These are phyloP conservation scores for Malassezia vespertilionis DNA, from an alignment of 1,284 basidiomycete species.

Conservation along the genomic window DNA sequence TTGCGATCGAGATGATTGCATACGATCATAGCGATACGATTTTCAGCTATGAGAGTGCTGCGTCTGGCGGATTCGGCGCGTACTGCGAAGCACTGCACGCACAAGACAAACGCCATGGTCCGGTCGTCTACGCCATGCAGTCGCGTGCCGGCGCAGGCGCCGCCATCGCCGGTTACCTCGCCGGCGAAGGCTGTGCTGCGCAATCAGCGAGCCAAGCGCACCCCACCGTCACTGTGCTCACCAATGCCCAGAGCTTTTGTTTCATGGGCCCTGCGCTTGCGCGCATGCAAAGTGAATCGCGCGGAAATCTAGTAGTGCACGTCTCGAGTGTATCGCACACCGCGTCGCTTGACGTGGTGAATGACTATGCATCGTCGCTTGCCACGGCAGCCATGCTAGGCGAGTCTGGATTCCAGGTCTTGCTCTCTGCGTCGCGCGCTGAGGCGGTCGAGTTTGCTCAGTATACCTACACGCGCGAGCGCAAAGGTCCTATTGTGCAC, in stretches of 20 bases:
- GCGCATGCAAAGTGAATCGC: constrained; percentile 16
- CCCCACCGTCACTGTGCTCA: constrained; percentile 37
- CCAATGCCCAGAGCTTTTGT: constrained; percentile 39
- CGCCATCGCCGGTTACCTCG: constrained; percentile 42
- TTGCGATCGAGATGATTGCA: constrained; percentile 38
- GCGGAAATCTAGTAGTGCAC: constrained; percentile 38
- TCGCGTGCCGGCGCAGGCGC: constrained; percentile 56
- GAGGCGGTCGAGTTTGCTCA: constrained; percentile 42
- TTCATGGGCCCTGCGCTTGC: constrained; percentile 43
- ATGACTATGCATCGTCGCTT: constrained; percentile 44
- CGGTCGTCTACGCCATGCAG: constrained; percentile 44
- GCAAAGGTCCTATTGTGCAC: constrained; percentile 33
- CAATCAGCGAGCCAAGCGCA: constrained; percentile 18
- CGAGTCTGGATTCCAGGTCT: constrained; percentile 30
- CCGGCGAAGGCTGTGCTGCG: constrained; percentile 24
- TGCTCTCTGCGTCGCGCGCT: constrained; percentile 36
- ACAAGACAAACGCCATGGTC: constrained; percentile 24
- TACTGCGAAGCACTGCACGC: constrained; percentile 30
- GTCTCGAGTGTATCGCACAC: constrained; percentile 40
- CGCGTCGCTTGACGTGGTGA: constrained; percentile 26
- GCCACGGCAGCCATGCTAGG: constrained; percentile 33
- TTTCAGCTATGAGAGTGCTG: constrained; percentile 44
- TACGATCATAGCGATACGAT: constrained; percentile 36
- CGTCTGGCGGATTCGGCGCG: constrained; percentile 38
- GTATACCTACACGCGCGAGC: constrained; percentile 32